A percentile compares a stretch with the other conserved stretches of the same genome.
These are phyloP conservation scores for Dryas alaskensis DNA, from an alignment of 306 rosid species.

Conservation along the genomic window DNA sequence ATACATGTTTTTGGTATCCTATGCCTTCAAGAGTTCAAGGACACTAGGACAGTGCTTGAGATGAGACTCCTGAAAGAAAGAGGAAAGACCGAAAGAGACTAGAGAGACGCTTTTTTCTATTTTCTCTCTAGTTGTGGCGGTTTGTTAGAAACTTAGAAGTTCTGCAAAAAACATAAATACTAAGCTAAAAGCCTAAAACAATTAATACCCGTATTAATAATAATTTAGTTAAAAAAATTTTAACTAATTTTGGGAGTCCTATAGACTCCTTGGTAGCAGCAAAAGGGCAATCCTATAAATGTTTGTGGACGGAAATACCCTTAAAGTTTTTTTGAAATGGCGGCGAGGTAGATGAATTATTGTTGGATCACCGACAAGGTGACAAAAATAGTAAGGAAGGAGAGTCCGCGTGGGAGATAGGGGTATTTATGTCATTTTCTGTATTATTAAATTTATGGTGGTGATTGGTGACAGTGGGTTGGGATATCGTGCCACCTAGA, in stretches of 20 bases:
- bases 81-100: too few species aligned
- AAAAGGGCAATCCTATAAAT: background rate
- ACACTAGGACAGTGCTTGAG: background rate
- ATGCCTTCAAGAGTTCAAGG: background rate
- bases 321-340: background rate
- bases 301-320: conserved; percentile 10
- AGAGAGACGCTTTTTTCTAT: background rate
- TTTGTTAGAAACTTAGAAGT: background rate
- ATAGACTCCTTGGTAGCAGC: background rate
- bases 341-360: background rate
- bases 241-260: background rate
- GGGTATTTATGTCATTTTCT: conserved; percentile 18
- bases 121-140: background rate
- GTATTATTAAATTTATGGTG: background rate
- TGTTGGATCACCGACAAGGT: conserved; percentile 8
- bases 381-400: background rate
- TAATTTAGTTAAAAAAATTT: too few species aligned
- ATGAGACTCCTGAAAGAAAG: background rate
- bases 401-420: background rate
- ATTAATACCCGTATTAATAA: too few species aligned
- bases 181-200: too few species aligned
- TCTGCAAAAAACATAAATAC: background rate
- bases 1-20: background rate
- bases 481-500: conserved; percentile 8
- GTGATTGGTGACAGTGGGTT: background rate